Conservation (phyloP, 306 rosid genomes). For the Malus fusca region DNA sequence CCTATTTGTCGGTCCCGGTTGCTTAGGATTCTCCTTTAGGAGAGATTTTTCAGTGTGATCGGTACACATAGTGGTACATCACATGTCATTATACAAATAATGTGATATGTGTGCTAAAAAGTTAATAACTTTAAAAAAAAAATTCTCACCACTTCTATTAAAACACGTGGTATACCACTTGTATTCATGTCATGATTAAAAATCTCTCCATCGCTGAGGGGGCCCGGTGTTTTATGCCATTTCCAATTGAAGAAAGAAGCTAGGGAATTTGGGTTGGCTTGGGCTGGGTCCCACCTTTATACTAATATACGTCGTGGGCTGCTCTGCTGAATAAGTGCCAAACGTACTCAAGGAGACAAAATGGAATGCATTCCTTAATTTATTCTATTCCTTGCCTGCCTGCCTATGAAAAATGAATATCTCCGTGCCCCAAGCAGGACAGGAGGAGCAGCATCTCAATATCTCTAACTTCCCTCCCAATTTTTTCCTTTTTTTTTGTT, state of each 20-base stretch:
- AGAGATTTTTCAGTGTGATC: no score
- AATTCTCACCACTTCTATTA: no score
- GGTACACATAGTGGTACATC: rapidly evolving
- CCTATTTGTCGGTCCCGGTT: background rate
- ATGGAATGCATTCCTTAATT: conserved; percentile 45
- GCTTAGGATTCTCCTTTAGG: conserved; percentile 28
- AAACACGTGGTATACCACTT: no score
- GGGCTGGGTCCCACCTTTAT: conserved; percentile 24
- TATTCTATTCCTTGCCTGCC: conserved; percentile 69
- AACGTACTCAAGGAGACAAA: conserved; percentile 90
- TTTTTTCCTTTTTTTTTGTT: background rate
- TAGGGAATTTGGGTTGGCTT: background rate
- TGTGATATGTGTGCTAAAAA: no score
- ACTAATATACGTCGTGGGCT: conserved; percentile 6
- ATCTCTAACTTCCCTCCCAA: background rate
- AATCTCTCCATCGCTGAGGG: background rate
- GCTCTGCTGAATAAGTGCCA: conserved; percentile 84
- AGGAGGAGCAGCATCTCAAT: background rate
- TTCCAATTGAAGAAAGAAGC: conserved; percentile 15
- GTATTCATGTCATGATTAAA: no score
- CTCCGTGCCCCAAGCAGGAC: conserved; percentile 1
- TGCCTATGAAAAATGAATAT: background rate
- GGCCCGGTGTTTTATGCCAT: background rate
- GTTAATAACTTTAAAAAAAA: no score
- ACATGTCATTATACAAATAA: no score